Conservation (phyloP, 2,329 filamentous ascomycete species). For the Dothistroma septosporum region DNA sequence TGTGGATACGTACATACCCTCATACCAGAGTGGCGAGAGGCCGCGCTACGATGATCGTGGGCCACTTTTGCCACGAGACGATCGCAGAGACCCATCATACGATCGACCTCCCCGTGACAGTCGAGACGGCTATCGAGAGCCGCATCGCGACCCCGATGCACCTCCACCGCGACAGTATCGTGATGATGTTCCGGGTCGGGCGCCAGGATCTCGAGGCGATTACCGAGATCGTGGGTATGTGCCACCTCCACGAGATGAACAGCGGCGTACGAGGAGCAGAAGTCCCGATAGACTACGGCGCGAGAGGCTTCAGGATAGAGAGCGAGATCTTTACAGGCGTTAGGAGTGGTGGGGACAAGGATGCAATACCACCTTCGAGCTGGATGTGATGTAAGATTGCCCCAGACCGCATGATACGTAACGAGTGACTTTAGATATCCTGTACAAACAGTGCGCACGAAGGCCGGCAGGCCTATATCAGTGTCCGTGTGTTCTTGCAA, state of each 20-base stretch:
- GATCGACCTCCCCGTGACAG: conserved; percentile 24
- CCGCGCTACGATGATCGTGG: conserved; percentile 9
- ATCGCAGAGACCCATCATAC: conserved; percentile 18
- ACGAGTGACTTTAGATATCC: neutral
- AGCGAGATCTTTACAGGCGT: conserved; percentile 36
- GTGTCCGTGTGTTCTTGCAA: no score
- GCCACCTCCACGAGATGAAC: conserved; percentile 23
- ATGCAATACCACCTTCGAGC: neutral
- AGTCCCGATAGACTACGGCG: conserved; percentile 28
- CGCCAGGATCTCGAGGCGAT: conserved; percentile 16
- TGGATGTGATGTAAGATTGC: neutral
- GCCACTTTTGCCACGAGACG: conserved; percentile 14
- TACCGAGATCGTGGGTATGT: conserved; percentile 23
- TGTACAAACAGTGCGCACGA: neutral
- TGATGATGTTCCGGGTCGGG: conserved; percentile 15
- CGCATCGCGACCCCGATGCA: conserved; percentile 25
- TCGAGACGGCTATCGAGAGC: conserved; percentile 16
- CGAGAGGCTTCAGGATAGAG: conserved; percentile 36
- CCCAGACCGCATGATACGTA: neutral
- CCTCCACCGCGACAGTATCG: conserved; percentile 22
- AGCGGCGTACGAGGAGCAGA: conserved; percentile 31
- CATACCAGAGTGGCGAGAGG: conserved; percentile 32
- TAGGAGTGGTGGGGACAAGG: conserved; percentile 4
- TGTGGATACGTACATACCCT: conserved; percentile 46
- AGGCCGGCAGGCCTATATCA: neutral